Evolutionary conservation across 495 filamentous ascomycete genomes (phyloP).

Genomic region (Daldinia concentrica): DNA sequence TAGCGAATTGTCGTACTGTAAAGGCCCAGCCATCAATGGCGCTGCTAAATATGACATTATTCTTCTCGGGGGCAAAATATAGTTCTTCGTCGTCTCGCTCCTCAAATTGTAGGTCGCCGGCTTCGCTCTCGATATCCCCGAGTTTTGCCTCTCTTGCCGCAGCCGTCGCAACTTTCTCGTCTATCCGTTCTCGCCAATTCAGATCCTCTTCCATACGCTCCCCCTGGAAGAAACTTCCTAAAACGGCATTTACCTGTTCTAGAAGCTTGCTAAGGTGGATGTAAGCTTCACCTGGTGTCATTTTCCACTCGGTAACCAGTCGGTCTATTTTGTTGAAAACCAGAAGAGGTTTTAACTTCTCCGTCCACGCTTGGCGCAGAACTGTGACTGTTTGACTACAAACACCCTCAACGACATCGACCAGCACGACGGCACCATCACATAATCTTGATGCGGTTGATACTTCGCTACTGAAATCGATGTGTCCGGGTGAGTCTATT

Average conservation of each 20-base stretch:
- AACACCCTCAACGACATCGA: slow-evolving; percentile 98
- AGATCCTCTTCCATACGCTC: slow-evolving; percentile 99
- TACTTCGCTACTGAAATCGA: slow-evolving; percentile 98
- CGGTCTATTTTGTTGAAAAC: slow-evolving; percentile 99
- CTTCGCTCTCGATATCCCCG: slow-evolving; percentile 60
- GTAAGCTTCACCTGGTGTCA: slow-evolving; percentile 90
- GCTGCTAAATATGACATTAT: slow-evolving; percentile 98
- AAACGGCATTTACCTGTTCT: slow-evolving; percentile 96
- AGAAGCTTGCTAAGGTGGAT: slow-evolving; percentile 88
- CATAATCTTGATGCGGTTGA: slow-evolving; percentile 94
- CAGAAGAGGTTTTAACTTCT: slow-evolving; percentile 92
- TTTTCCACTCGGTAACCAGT: slow-evolving; percentile 88
- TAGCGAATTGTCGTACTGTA: slow-evolving; percentile 92
- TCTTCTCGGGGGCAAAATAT: slow-evolving; percentile 97
- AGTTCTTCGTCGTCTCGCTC: slow-evolving; percentile 96
- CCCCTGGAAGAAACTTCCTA: slow-evolving; percentile 97
- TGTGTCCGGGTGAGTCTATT: slow-evolving; percentile 97
- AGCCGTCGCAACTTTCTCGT: slow-evolving; percentile 76
- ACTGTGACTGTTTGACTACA: slow-evolving; percentile 99
- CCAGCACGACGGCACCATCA: slow-evolving; percentile 92
- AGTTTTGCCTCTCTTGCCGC: slow-evolving; percentile 59
- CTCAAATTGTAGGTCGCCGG: slow-evolving; percentile 74
- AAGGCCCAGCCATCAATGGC: slow-evolving; percentile 99
- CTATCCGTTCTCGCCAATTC: slow-evolving; percentile 93
- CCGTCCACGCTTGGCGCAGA: slow-evolving; percentile 92